Evolutionary conservation across 2,329 filamentous ascomycete species (phyloP), one percentile per base, ranked within the genome.

Genomic region (Colletotrichum chrysophilum): DNA sequence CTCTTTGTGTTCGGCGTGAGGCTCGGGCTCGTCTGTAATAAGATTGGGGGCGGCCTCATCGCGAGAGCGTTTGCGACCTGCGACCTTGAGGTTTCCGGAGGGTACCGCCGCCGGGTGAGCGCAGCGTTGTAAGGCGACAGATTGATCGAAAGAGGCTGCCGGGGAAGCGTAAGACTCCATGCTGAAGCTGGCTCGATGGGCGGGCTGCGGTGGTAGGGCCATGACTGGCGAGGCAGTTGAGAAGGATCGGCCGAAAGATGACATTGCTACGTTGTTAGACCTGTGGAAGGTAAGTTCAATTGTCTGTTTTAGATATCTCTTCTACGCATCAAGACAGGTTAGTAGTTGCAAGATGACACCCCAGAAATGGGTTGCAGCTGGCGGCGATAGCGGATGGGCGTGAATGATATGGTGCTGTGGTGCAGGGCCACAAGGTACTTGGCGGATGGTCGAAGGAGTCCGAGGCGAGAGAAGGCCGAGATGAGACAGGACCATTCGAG

Each of bases 31-130:
- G 83, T 90, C 89, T 80, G 92, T 88, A 78, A 93, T 90, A 69
- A 94, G 91, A 79, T 95, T 94, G 77, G 89, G 86, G 30, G 89
- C 88, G 72, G 94, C 93, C 83, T 96, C 94, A 80, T 94, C 93
- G 81, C 94, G 91, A 77, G 93, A 95, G 79, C 94, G 93, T 86
- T 96, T 96, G 82, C 93, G 92, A 78, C 94, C 93, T 79, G 91
- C 91, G n/a, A 83, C 82, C 56, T 81, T 80, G 52, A 80, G 79
- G 62, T 74, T 79, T 67, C 71, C 68, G 18, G 81, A 78, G 28
- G 80, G 77, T 48, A 80, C 76, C 24, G 82, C 78, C 58, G 66
- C 36, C 14, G 30, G 55, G 18, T 18, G 26, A 21, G 62, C 36
- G 55, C 43, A 69, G 16, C 55, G 67, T 65, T 75, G 71, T 86